A percentile compares a stretch with the other conserved stretches of the same genome.
These are phyloP conservation scores for Ogataea allantospora DNA, from an alignment of 805 yeast species.

Conservation along the genomic window DNA sequence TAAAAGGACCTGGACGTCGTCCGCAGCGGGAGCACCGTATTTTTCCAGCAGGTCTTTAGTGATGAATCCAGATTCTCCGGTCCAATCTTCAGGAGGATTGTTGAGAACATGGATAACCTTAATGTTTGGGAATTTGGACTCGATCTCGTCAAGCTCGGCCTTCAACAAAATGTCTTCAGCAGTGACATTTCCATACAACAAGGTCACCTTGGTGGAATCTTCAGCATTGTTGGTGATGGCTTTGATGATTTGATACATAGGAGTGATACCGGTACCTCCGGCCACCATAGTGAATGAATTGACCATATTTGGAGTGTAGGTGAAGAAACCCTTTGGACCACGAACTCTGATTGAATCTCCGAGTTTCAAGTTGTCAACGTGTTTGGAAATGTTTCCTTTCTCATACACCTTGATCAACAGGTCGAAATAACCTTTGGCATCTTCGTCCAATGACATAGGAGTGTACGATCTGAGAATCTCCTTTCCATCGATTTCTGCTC, in stretches of 20 bases:
- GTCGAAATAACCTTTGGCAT: conserved; percentile 78
- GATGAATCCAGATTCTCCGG: conserved; percentile 75
- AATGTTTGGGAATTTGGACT: conserved; percentile 56
- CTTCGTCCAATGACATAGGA: conserved; percentile 76
- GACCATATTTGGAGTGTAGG: conserved; percentile 77
- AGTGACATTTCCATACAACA: conserved; percentile 79
- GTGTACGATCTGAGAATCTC: conserved; percentile 86
- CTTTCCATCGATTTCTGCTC: conserved; percentile 73
- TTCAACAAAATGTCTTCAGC: conserved; percentile 78
- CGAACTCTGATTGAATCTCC: conserved; percentile 78
- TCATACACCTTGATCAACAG: conserved; percentile 83
- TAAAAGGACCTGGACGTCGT: conserved; percentile 66
- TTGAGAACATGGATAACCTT: conserved; percentile 73
- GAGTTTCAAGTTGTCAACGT: conserved; percentile 65
- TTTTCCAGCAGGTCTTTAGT: conserved; percentile 69
- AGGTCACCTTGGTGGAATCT: conserved; percentile 71
- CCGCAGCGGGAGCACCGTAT: conserved; percentile 59
- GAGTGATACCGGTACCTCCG: conserved; percentile 96
- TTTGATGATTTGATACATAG: conserved; percentile 90
- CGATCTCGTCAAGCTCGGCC: conserved; percentile 73
- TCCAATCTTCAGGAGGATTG: conserved; percentile 70
- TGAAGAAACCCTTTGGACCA: conserved; percentile 91
- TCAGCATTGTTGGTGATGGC: conserved; percentile 74
- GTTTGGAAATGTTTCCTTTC: conserved; percentile 77
- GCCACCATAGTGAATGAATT: conserved; percentile 83